Percentiles rank a stretch among this genome's conserved stretches.
Conservation (phyloP, 202 grass and related monocot genomes). For the Brachypodium distachyon region DNA sequence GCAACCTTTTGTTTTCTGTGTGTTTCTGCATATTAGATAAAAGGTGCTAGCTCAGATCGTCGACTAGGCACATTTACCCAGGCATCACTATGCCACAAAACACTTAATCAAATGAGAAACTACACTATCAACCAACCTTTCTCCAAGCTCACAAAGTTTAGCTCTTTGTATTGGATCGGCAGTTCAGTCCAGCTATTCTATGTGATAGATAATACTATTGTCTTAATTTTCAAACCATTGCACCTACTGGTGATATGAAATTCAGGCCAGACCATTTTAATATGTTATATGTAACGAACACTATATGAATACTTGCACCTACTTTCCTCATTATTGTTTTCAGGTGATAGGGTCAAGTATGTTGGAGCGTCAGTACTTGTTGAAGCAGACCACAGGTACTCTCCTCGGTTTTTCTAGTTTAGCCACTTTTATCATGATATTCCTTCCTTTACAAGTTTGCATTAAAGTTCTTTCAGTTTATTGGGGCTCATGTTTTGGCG, state of each 20-base stretch:
- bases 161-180: not conserved
- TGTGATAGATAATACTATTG: not conserved
- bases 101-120: not conserved
- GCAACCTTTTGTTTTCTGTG: not conserved
- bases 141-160: not conserved
- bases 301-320: not conserved
- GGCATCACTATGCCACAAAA: not conserved
- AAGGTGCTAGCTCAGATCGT: not conserved
- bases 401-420: not conserved
- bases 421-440: not conserved
- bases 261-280: conserved; percentile 7
- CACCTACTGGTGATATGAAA: conserved; percentile 1
- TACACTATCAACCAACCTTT: conserved; percentile 4
- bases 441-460: not conserved
- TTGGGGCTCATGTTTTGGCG: not conserved
- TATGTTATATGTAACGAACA: not conserved
- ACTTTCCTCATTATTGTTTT: conserved; percentile 33
- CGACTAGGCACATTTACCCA: not conserved
- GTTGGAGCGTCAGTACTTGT: conserved; percentile 46
- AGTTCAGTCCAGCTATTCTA: not conserved
- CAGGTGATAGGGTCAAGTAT: conserved; percentile 91
- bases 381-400: conserved; percentile 67
- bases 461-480: conserved; percentile 9
- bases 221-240: conserved; percentile 15
- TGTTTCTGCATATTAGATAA: not conserved